Percentiles rank a stretch among this genome's conserved stretches.
These are phyloP conservation scores for Heliamphora exappendiculata DNA, from an alignment of 148 eudicot genomes.

Conservation along the genomic window DNA sequence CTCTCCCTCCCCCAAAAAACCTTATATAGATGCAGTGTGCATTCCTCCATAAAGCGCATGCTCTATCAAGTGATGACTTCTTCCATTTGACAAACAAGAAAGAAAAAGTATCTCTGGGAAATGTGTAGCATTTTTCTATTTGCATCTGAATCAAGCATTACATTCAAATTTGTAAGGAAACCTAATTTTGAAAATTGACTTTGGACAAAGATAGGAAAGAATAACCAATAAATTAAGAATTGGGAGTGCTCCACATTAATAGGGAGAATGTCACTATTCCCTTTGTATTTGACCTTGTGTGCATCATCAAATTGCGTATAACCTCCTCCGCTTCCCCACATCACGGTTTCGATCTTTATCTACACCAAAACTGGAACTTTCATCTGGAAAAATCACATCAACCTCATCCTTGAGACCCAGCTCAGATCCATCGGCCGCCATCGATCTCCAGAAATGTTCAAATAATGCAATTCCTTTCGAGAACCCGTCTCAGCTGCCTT, in stretches of 20 bases:
- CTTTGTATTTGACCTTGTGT: neutral
- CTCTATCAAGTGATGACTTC: too few relatives aligned
- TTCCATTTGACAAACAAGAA: too few relatives aligned
- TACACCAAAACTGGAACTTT: slow-evolving; percentile 8
- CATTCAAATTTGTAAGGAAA: neutral
- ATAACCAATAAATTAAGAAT: neutral
- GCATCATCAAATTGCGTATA: neutral
- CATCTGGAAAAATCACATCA: slow-evolving; percentile 6
- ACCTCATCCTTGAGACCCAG: neutral
- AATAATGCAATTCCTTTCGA: neutral
- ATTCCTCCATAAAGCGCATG: too few relatives aligned
- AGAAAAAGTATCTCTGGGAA: too few relatives aligned
- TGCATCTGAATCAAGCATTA: neutral
- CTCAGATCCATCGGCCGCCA: neutral
- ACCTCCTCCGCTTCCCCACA: slow-evolving; percentile 7
- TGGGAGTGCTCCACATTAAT: neutral
- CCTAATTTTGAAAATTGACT: neutral
- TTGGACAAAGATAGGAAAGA: neutral
- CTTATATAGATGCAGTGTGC: too few relatives aligned
- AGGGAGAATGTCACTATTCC: neutral
- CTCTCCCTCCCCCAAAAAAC: too few relatives aligned
- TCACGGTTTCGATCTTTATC: neutral
- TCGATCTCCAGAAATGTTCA: neutral
- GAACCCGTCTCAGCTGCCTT: neutral
- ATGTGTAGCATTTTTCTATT: neutral